Conservation (phyloP, 2,329 filamentous ascomycete species). For the Dactylellina leptospora region DNA sequence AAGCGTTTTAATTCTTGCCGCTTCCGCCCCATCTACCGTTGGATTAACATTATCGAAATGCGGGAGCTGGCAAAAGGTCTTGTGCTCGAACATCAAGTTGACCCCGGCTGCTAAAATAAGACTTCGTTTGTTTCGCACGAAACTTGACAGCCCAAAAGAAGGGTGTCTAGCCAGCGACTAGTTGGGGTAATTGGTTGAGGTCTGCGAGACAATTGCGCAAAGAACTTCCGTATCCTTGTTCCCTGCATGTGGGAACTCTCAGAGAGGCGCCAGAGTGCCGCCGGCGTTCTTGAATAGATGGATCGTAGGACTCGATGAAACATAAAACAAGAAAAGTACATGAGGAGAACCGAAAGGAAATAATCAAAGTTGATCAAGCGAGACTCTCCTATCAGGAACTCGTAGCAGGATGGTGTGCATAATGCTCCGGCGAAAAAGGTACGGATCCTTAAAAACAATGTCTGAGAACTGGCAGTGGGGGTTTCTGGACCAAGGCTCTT, state of each 20-base stretch:
- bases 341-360: constrained; percentile 30
- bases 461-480: constrained; percentile 15
- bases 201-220: constrained; percentile 52
- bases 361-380: constrained; percentile 34
- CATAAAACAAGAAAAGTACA: constrained; percentile 25
- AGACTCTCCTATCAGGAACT: constrained; percentile 34
- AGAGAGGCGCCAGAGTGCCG: constrained; percentile 50
- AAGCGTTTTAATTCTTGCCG: constrained; percentile 51
- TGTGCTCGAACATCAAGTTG: constrained; percentile 44
- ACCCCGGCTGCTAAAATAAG: constrained; percentile 53
- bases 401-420: constrained; percentile 48
- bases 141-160: constrained; percentile 53
- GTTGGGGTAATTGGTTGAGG: constrained; percentile 52
- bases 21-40: constrained; percentile 49
- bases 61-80: constrained; percentile 50
- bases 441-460: constrained; percentile 39
- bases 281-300: constrained; percentile 30
- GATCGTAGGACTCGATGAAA: constrained; percentile 48
- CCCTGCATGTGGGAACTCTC: constrained; percentile 43
- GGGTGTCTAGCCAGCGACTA: constrained; percentile 47
- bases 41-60: constrained; percentile 48
- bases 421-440: constrained; percentile 52
- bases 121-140: constrained; percentile 54
- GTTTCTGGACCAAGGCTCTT: background rate
- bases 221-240: constrained; percentile 53